Evolutionary conservation across 257 asterid species (phyloP), one percentile per base, ranked within the genome.

Genomic region (Penstemon davidsonii): DNA sequence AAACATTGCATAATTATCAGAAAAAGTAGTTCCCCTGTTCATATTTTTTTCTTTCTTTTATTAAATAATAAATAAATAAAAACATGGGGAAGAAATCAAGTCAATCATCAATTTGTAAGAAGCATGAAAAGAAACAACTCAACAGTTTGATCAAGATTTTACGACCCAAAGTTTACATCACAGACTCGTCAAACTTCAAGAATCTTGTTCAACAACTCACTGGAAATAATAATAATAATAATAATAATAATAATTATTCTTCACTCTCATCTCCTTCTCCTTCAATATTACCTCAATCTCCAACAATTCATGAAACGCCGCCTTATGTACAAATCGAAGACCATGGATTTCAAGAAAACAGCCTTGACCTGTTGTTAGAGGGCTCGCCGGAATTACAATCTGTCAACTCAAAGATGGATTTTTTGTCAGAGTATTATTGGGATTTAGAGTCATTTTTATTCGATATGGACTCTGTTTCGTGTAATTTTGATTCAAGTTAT

Each of bases 391-490:
- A 81, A 67, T n/a, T 73, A 8, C 70, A 49, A 0, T 53, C 75
- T 5, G 69, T 66, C 64, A 77, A 66, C 39, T 45, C 57, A 69
- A 74, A 66, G 38, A 46, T 70, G 43, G 73, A 69, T 6, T 71
- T 55, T 13, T 45, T 71, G 4, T 55, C 76, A 1, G 57, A 55
- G n/a, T 74, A 45, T 62, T 74, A 45, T 62, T 68, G 66, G 52
- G 88, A 83, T 60, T 74, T 85, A 7, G 95, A 88, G 63, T 69
- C 82, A 5, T 57, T 88, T 73, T 81, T 88, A 10, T 61, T 80
- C 73, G 92, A 78, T 78, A 76, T 78, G n/a, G 87, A 71, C 5
- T 59, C 80, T n/a, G 58, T 70, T 58, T 71, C 74, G 18, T 55
- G 45, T 64, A 57, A 41, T 46, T 13, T 55, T 65, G 76, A 57